These are phyloP conservation scores for Thelonectria blattea DNA, from an alignment of 2,329 filamentous ascomycete species.

Conservation along the genomic window DNA sequence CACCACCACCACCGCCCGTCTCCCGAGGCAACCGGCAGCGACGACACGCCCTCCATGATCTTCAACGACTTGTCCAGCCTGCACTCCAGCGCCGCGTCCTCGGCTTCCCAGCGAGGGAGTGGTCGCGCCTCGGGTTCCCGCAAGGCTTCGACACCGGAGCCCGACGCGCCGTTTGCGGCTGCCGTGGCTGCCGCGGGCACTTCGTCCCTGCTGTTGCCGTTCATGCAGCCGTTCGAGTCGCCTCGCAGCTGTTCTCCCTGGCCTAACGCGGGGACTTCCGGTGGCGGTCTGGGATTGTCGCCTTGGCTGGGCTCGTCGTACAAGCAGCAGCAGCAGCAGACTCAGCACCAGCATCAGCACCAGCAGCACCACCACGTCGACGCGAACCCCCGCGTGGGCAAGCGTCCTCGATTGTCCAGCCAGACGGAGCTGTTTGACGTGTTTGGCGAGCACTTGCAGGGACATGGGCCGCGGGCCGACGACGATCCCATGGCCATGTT, in stretches of 20 bases:
- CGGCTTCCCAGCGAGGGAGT: constrained; percentile 23
- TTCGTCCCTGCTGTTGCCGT: constrained; percentile 30
- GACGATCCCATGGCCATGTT: constrained; percentile 36
- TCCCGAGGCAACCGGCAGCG: constrained; percentile 28
- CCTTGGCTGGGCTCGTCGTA: constrained; percentile 29
- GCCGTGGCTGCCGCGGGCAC: constrained; percentile 17
- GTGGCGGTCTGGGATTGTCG: constrained; percentile 4
- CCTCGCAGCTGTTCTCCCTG: constrained; percentile 24
- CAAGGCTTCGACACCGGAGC: constrained; percentile 32
- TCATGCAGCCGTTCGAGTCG: constrained; percentile 29
- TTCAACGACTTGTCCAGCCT: constrained; percentile 35
- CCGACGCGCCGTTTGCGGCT: constrained; percentile 22
- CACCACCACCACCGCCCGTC: too few relatives aligned
- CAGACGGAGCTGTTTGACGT: constrained; percentile 33
- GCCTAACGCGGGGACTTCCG: neutral
- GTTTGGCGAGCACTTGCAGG: constrained; percentile 28
- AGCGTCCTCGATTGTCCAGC: constrained; percentile 30
- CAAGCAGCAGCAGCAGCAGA: constrained; percentile 16
- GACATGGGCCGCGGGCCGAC: constrained; percentile 23
- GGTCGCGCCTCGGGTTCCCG: constrained; percentile 27
- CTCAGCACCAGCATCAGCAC: neutral
- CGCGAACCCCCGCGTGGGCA: constrained; percentile 18
- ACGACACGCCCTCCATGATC: constrained; percentile 28
- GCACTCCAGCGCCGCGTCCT: constrained; percentile 30
- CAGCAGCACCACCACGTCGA: constrained; percentile 24